Conservation (phyloP, 2,329 filamentous ascomycete species). For the Bipolaris sorokiniana region DNA sequence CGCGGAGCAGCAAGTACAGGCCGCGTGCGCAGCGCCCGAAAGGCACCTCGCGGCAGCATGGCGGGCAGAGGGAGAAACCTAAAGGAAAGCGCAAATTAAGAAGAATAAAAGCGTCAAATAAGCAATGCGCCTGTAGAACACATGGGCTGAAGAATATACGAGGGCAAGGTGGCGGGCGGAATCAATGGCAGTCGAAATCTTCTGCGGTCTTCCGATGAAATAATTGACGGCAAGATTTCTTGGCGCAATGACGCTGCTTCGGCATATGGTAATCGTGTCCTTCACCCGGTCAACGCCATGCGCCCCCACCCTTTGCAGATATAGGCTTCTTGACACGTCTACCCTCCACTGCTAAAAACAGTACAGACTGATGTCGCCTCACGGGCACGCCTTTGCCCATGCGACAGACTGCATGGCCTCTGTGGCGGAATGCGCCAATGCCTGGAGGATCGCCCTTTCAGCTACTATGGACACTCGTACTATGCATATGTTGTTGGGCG, state of each 20-base stretch:
- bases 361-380: constrained; percentile 44
- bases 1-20: constrained; percentile 35
- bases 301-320: constrained; percentile 4
- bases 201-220: constrained; percentile 24
- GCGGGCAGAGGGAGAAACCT: constrained; percentile 15
- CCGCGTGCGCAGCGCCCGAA: constrained; percentile 41
- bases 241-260: constrained; percentile 21
- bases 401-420: constrained; percentile 44
- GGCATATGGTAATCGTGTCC: constrained; percentile 24
- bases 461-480: constrained; percentile 42
- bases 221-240: constrained; percentile 26
- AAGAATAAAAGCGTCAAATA: constrained; percentile 13
- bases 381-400: constrained; percentile 42
- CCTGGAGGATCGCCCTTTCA: constrained; percentile 29
- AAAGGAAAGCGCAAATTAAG: constrained; percentile 27
- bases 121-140: constrained; percentile 1
- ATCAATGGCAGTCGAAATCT: neutral
- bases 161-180: neutral
- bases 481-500: constrained; percentile 41
- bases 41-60: constrained; percentile 47
- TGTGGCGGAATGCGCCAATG: constrained; percentile 33
- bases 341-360: constrained; percentile 4
- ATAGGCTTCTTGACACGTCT: constrained; percentile 1
- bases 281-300: constrained; percentile 13
- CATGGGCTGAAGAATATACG: constrained; percentile 3